Conservation (phyloP, 768 basidiomycete genomes). For the Termitomyces sp. region DNA sequence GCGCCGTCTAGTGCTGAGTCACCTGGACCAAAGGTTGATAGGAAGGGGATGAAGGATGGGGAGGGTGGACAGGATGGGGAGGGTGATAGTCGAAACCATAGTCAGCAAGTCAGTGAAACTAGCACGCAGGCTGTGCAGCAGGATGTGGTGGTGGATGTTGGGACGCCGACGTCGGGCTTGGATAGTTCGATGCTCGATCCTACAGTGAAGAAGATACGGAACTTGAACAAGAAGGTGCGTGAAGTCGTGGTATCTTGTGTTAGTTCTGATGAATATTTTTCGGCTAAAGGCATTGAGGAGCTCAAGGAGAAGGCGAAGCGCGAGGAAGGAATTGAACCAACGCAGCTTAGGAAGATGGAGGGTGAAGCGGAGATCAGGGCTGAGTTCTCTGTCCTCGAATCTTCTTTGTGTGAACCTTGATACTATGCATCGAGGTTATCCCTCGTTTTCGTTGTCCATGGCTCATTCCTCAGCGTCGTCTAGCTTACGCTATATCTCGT, state of each 20-base stretch:
- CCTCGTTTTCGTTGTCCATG: too few relatives aligned
- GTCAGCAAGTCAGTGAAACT: too few relatives aligned
- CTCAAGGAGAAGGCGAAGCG: slow-evolving; percentile 87
- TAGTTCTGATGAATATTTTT: background rate
- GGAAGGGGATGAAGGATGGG: too few relatives aligned
- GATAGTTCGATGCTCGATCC: slow-evolving; percentile 62
- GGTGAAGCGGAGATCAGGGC: too few relatives aligned
- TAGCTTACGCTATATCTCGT: background rate
- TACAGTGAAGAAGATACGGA: slow-evolving; percentile 86
- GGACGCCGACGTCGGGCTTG: slow-evolving; percentile 40
- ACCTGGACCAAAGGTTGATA: too few relatives aligned
- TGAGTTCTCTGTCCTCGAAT: too few relatives aligned
- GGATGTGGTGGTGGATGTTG: slow-evolving; percentile 14
- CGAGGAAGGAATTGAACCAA: too few relatives aligned
- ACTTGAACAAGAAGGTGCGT: slow-evolving; percentile 90
- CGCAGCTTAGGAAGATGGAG: slow-evolving; percentile 96
- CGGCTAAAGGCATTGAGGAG: slow-evolving; percentile 98
- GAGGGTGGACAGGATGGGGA: too few relatives aligned
- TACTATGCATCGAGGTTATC: too few relatives aligned
- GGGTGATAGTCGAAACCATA: too few relatives aligned
- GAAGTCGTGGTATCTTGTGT: background rate
- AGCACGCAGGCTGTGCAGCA: slow-evolving; percentile 9
- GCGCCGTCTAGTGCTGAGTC: too few relatives aligned
- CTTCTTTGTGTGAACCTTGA: too few relatives aligned
- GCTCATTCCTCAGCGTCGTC: background rate